phyloP scores from a whole-genome alignment of 495 filamentous ascomycete genomes.

The Entonaema liquescens region DNA sequence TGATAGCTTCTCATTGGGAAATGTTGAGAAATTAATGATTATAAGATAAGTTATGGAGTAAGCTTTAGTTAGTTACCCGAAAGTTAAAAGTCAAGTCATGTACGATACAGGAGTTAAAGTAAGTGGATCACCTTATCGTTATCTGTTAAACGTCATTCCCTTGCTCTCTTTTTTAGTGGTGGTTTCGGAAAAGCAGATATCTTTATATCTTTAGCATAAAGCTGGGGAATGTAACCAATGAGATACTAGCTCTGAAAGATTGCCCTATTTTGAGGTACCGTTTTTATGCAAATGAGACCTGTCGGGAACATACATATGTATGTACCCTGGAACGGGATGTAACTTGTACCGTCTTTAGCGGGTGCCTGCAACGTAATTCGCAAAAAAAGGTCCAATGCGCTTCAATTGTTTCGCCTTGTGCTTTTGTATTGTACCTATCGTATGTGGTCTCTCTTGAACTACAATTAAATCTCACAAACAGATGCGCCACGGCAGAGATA shows the following conservation, averaged over 20 bases:
- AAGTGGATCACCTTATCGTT: conserved; percentile 34
- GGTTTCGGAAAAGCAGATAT: conserved; percentile 7
- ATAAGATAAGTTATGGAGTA: neutral
- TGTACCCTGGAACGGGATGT: neutral
- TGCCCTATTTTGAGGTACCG: conserved; percentile 25
- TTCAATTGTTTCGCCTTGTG: conserved; percentile 4
- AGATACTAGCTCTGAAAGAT: neutral
- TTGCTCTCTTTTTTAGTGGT: conserved; percentile 2
- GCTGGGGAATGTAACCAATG: conserved; percentile 21
- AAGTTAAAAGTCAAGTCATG: neutral
- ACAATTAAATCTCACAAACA: conserved; percentile 10
- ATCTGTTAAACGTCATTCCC: conserved; percentile 16
- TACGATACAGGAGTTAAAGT: neutral
- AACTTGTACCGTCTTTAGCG: conserved; percentile 24
- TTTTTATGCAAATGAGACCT: conserved; percentile 6
- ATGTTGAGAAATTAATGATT: conserved; percentile 1
- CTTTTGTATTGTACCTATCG: conserved; percentile 7
- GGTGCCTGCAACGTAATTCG: conserved; percentile 42
- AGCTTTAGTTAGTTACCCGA: too few species aligned
- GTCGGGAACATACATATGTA: too few species aligned
- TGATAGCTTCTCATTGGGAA: neutral
- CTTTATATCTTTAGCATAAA: conserved; percentile 38
- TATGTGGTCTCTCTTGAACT: conserved; percentile 11
- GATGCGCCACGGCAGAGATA: conserved; percentile 39
- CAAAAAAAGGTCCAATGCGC: conserved; percentile 25